phyloP scores from a whole-genome alignment of 139 green algal genomes.

The Dunaliella sp. region DNA sequence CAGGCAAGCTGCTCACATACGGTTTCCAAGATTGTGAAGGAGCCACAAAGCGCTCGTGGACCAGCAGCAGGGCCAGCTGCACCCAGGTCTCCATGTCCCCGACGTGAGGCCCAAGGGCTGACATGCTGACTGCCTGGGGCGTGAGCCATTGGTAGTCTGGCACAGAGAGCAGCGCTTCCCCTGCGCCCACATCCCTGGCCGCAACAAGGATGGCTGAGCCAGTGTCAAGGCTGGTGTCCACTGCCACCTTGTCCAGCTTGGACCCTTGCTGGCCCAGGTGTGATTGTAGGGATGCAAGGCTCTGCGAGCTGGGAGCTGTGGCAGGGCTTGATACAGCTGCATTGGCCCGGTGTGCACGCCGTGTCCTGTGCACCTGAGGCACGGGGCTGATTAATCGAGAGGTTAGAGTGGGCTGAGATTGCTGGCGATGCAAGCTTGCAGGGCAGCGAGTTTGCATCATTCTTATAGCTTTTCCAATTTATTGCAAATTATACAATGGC shows the following conservation, averaged over 20 bases:
- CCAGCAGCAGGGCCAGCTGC: slow-evolving; percentile 70
- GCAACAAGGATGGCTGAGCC: slow-evolving; percentile 34
- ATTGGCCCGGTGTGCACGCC: no score
- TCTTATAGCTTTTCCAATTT: no score
- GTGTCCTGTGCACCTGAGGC: no score
- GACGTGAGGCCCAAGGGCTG: slow-evolving; percentile 25
- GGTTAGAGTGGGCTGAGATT: no score
- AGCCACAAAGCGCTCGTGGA: slow-evolving; percentile 48
- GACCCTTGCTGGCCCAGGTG: slow-evolving; percentile 12
- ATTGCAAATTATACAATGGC: no score
- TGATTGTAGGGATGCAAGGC: not conserved
- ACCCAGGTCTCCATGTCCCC: slow-evolving; percentile 67
- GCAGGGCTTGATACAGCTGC: no score
- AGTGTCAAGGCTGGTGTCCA: slow-evolving; percentile 21
- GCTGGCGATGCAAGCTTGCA: no score
- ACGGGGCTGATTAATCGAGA: no score
- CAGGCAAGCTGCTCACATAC: slow-evolving; percentile 58
- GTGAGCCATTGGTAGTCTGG: slow-evolving; percentile 37
- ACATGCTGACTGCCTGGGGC: slow-evolving; percentile 13
- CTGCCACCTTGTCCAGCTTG: slow-evolving; percentile 23
- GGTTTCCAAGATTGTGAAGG: slow-evolving; percentile 22
- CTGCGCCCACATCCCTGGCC: slow-evolving; percentile 27
- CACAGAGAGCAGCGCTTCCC: slow-evolving; percentile 34
- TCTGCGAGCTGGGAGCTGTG: no score
- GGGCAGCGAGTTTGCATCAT: no score